Evolutionary conservation across 2,329 filamentous ascomycete genomes (phyloP), one percentile per base, ranked within the genome.

Genomic region (Pseudocercospora crystallina): DNA sequence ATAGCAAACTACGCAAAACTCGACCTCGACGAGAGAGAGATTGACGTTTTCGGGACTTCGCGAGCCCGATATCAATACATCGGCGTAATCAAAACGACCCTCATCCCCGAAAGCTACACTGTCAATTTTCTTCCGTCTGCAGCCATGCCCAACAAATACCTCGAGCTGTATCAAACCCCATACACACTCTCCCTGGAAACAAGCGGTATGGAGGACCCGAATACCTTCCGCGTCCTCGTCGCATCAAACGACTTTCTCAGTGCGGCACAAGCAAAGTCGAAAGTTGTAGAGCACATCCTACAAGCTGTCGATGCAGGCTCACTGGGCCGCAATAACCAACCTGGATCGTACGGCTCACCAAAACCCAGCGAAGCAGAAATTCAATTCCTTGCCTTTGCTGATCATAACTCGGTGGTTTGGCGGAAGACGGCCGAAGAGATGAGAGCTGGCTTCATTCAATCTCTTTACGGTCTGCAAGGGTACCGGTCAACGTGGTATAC

Each of bases 401-500:
- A 42, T 30, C 43, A 51, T 13, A 13, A 32, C 26, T 41, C 36
- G 8, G 11, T 51, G 7, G 14, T 29, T 5, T 45, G 44, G 36
- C 43, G 49, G 2, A 17, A 41, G 4, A 31, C 49, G 8, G 43
- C 37, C 26, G 49, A 51, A 12, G 32, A 31, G 14, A 41, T 47
- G 9, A 47, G 39, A 14, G 42, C 38, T 8, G 49, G 49, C 31
- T 47, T 42, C 13, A 51, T 51, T 8, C 43, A 51, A 17, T 35
- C 38, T 12, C 34, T 51, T 5, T 51, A 51, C n/a, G 43, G 43
- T 1, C 29, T 51, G 34, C 49, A 51, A 33, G 49, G 49, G n/a
- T 33, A 47, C 43, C 49, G 49, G 14, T 47, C 49, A 10, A 51
- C 43, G 8, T 51, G 49, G 49, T 51, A 47, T 17, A 47, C 49